These are phyloP conservation scores for Copromyces sp. DNA, from an alignment of 495 filamentous ascomycete genomes.

Conservation along the genomic window DNA sequence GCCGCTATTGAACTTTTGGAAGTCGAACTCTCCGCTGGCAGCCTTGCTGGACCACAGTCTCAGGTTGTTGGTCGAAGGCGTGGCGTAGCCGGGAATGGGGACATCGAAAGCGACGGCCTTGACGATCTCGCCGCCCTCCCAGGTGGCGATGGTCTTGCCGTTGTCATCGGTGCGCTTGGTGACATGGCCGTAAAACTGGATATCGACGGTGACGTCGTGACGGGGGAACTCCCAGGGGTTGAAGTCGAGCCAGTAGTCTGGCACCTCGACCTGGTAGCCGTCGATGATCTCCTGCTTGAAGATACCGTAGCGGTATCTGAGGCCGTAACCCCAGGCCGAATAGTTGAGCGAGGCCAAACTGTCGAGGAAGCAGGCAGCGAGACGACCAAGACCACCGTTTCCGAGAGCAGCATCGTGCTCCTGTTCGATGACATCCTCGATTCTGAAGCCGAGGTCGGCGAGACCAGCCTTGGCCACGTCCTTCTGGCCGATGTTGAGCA, in stretches of 20 bases:
- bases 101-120: conserved; percentile 92
- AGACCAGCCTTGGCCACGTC: conserved; percentile 74
- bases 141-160: conserved; percentile 60
- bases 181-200: conserved; percentile 90
- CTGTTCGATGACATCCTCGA: conserved; percentile 90
- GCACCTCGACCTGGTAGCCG: conserved; percentile 94
- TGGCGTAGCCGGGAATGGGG: conserved; percentile 84
- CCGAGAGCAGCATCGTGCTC: conserved; percentile 95
- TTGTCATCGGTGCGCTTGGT: conserved; percentile 58
- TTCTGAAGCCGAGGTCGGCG: conserved; percentile 80
- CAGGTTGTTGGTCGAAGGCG: conserved; percentile 88
- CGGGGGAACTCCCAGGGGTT: conserved; percentile 98
- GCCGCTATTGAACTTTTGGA: conserved; percentile 98
- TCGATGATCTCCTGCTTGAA: conserved; percentile 99
- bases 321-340: conserved; percentile 92
- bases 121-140: conserved; percentile 91
- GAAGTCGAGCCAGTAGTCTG: conserved; percentile 98
- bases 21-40: conserved; percentile 94
- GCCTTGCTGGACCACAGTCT: conserved; percentile 96
- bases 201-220: conserved; percentile 88
- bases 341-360: conserved; percentile 90
- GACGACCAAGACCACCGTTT: conserved; percentile 88
- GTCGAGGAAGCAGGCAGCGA: conserved; percentile 95
- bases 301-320: conserved; percentile 94
- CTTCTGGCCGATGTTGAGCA: conserved; percentile 90